Percentiles rank a stretch among this genome's conserved stretches.
phyloP scores from a whole-genome alignment of 1,284 basidiomycete species.

The Cutaneotrichosporon spelunceum region DNA sequence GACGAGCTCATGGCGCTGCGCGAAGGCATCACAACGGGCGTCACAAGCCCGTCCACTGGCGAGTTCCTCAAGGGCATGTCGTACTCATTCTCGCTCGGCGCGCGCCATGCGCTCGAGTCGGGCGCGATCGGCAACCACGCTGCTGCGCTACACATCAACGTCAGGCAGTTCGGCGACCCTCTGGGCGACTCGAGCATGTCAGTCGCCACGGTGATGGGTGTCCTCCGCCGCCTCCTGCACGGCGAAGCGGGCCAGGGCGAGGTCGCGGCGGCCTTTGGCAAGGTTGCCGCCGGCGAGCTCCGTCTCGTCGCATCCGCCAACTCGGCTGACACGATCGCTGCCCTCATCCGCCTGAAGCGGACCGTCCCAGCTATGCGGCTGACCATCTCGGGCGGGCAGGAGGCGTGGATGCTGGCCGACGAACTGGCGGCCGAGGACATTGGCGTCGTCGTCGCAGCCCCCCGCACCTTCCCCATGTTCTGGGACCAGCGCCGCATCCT shows the following conservation, averaged over 20 bases:
- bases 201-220: constrained; percentile 67
- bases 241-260: constrained; percentile 47
- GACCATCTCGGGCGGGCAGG: constrained; percentile 67
- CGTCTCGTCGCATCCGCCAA: constrained; percentile 68
- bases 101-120: constrained; percentile 61
- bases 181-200: constrained; percentile 52
- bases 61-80: constrained; percentile 62
- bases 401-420: constrained; percentile 64
- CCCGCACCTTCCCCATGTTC: constrained; percentile 61
- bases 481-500: constrained; percentile 70
- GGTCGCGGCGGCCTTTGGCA: constrained; percentile 58
- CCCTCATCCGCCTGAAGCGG: constrained; percentile 67
- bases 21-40: constrained; percentile 62
- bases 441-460: constrained; percentile 67
- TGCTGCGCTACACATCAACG: constrained; percentile 67
- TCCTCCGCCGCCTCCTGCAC: constrained; percentile 62
- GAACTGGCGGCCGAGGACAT: constrained; percentile 67
- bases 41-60: constrained; percentile 48
- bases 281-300: constrained; percentile 60
- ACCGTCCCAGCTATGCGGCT: constrained; percentile 50
- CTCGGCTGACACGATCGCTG: constrained; percentile 70
- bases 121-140: constrained; percentile 66
- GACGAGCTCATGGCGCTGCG: constrained; percentile 60
- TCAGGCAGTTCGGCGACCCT: constrained; percentile 41
- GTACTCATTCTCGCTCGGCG: constrained; percentile 63